These are phyloP conservation scores for Orychophragmus violaceus DNA, from an alignment of 345 rosid genomes.

Conservation along the genomic window DNA sequence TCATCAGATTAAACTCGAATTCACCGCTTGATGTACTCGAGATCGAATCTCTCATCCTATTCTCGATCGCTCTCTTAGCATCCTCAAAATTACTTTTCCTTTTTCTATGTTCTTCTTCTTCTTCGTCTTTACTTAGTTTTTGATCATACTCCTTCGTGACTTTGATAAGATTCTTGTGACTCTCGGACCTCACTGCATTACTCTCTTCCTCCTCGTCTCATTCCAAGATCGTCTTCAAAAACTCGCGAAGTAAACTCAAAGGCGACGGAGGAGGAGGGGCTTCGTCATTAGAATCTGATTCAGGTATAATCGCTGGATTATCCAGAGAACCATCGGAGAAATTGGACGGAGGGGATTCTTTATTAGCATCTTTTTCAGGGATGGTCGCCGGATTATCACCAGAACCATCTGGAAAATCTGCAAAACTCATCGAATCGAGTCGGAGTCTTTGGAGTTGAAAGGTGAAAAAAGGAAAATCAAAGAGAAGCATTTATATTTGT, in stretches of 20 bases:
- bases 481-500: conserved; percentile 14
- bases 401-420: too few relatives aligned
- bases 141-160: background rate
- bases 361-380: background rate
- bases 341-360: background rate
- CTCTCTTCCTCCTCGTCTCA: background rate
- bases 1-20: background rate
- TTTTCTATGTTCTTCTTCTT: background rate
- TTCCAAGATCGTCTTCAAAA: background rate
- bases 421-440: too few relatives aligned
- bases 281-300: background rate
- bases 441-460: background rate
- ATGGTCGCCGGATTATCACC: background rate
- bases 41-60: background rate
- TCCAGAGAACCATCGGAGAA: background rate
- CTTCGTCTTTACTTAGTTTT: too few relatives aligned
- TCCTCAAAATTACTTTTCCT: conserved; percentile 18
- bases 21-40: background rate
- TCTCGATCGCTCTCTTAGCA: conserved; percentile 30
- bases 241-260: background rate
- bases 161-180: too few relatives aligned
- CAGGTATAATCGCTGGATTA: background rate
- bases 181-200: too few relatives aligned
- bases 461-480: too few relatives aligned
- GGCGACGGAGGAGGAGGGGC: too few relatives aligned